These are phyloP conservation scores for Fraxinus sp. DNA, from an alignment of 305 asterid genomes.

Conservation along the genomic window DNA sequence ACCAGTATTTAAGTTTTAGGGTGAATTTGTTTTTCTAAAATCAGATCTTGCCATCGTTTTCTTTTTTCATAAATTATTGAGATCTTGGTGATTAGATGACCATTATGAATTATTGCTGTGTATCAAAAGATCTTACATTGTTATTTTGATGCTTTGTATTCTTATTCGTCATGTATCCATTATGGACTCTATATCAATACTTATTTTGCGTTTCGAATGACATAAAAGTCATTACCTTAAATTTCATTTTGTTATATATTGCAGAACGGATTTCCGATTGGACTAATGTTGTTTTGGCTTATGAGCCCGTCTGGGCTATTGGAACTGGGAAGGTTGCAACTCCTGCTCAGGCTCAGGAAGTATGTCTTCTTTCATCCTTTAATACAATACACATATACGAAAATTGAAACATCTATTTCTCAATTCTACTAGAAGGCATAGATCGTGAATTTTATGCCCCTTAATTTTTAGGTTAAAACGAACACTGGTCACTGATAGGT, in stretches of 20 bases:
- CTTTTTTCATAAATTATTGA: not conserved
- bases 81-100: not conserved
- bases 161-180: not conserved
- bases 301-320: slow-evolving; percentile 99
- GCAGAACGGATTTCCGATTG: slow-evolving; percentile 73
- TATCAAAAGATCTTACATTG: not conserved
- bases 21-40: not conserved
- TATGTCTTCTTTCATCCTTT: too few relatives aligned
- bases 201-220: not conserved
- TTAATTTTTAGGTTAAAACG: not conserved
- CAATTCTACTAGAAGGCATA: not conserved
- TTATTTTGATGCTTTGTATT: not conserved
- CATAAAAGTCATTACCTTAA: not conserved
- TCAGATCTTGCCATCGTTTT: not conserved
- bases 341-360: slow-evolving; percentile 99
- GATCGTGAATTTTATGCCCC: not conserved
- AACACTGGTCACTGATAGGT: not conserved
- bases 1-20: not conserved
- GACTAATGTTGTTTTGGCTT: slow-evolving; percentile 85
- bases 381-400: not conserved
- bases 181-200: not conserved
- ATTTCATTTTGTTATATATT: slow-evolving; percentile 17
- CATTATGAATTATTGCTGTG: not conserved
- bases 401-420: not conserved
- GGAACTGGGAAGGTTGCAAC: slow-evolving; percentile 97